A percentile compares a stretch with the other conserved stretches of the same genome.
Evolutionary conservation across 495 filamentous ascomycete genomes (phyloP).

Genomic region (Hyaloscypha variabilis): DNA sequence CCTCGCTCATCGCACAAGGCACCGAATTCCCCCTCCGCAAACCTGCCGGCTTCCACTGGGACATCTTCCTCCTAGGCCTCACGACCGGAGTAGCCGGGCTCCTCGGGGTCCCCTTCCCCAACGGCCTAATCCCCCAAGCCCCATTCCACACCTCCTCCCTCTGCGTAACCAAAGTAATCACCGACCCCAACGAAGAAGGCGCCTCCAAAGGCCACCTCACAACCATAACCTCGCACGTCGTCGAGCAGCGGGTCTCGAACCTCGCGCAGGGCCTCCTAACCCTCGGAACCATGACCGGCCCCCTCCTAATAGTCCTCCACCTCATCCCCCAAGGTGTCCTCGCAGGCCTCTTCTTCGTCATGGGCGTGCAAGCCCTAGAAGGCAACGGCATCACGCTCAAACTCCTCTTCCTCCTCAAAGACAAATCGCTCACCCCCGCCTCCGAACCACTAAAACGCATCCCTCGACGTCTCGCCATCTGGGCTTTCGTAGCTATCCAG

Average conservation of each 20-base stretch:
- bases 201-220: slow-evolving; percentile 64
- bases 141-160: slow-evolving; percentile 90
- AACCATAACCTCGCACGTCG: slow-evolving; percentile 70
- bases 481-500: slow-evolving; percentile 77
- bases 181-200: slow-evolving; percentile 53
- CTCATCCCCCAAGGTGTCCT: slow-evolving; percentile 88
- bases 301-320: slow-evolving; percentile 78
- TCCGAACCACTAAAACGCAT: slow-evolving; percentile 68
- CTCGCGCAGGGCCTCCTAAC: slow-evolving; percentile 81
- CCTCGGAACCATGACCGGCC: slow-evolving; percentile 85
- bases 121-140: slow-evolving; percentile 90
- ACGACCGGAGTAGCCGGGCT: slow-evolving; percentile 86
- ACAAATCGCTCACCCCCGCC: slow-evolving; percentile 62
- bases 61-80: slow-evolving; percentile 86
- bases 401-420: slow-evolving; percentile 72
- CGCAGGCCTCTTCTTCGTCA: slow-evolving; percentile 92
- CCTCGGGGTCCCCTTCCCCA: slow-evolving; percentile 86
- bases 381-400: slow-evolving; percentile 85
- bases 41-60: slow-evolving; percentile 96
- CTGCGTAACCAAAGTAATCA: slow-evolving; percentile 69
- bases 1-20: slow-evolving; percentile 87
- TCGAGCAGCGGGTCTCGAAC: slow-evolving; percentile 90
- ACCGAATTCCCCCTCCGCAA: slow-evolving; percentile 91
- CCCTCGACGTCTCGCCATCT: slow-evolving; percentile 63
- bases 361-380: slow-evolving; percentile 83